These are phyloP conservation scores for Marchantia paleacea DNA, from an alignment of 225 moss, liverwort and hornwort species.

Conservation along the genomic window DNA sequence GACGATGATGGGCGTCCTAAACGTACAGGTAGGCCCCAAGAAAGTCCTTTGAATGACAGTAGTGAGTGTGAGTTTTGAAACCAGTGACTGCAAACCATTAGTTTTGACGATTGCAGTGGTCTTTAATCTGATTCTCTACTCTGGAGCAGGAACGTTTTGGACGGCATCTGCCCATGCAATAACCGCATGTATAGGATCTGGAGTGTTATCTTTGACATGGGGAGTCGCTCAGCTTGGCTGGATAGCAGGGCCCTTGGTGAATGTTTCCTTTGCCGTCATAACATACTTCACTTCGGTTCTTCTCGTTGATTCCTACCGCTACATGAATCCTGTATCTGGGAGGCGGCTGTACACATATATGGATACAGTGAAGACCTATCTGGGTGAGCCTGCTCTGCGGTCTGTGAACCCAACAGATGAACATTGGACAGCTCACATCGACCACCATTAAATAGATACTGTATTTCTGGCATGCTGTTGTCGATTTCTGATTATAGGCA, in stretches of 20 bases:
- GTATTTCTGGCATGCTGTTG: too few relatives aligned
- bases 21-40: constrained; percentile 5
- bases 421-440: too few relatives aligned
- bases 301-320: constrained; percentile 60
- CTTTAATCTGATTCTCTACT: neutral
- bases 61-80: neutral
- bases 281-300: constrained; percentile 62
- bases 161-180: constrained; percentile 67
- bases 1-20: constrained; percentile 20
- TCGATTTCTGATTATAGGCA: too few relatives aligned
- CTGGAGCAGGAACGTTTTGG: constrained; percentile 48
- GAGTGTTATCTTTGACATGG: constrained; percentile 72
- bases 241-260: constrained; percentile 60
- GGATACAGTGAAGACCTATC: constrained; percentile 55
- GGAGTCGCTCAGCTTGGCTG: constrained; percentile 71
- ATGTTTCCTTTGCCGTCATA: constrained; percentile 52
- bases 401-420: neutral
- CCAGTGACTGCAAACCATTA: neutral
- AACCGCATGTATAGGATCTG: constrained; percentile 72
- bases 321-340: constrained; percentile 57
- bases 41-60: neutral
- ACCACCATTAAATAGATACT: too few relatives aligned
- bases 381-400: constrained; percentile 39
- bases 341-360: constrained; percentile 68
- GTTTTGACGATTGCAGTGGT: neutral